Evolutionary conservation across 1,139 yeast genomes (phyloP), one percentile per base, ranked within the genome.

Genomic region (Hanseniaspora sp.): DNA sequence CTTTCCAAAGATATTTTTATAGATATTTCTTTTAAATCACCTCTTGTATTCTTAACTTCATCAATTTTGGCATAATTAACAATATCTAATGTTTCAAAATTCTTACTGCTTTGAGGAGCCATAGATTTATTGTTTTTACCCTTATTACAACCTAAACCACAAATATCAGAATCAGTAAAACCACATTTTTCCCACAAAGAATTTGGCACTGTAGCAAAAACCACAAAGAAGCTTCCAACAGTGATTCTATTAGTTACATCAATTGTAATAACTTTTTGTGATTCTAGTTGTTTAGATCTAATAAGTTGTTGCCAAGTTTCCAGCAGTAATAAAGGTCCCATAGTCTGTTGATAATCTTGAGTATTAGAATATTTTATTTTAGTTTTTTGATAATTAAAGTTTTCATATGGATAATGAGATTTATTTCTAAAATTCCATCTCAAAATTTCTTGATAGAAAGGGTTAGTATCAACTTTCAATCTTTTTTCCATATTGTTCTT

Each of bases 281-380:
- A 79, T 1, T 76, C 75, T 28, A 86, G 79, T 54, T 78, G 78
- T 60, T 84, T 82, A 0, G 92, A 80, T 3, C 86, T 75, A 59
- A 80, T 83, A 38, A 94, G 78, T 0, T 88, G 86, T 64, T 90
- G 95, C 97, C 97, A 94, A 59, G 95, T 86, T 70, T 94, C 98
- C 47, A 90, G 70, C 69, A 90, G 71, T 48, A 94, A 70, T 48
- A 94, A 71, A 0, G 98, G 97, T 60, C 82, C 87, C 63, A 86
- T 83, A 0, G 78, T 73, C 39, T 73, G 71, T 51, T 76, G 76
- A 64, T 94, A 94, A 6, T 84, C 87, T 15, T 71, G 72, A 1
- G 82, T 80, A 55, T 78, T 72, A 0, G 62, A 59, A 64, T 86
- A 92, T 45, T 69, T 64, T 28, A 64, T 66, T 49, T 72, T 71